Evolutionary conservation across 768 basidiomycete genomes (phyloP), one percentile per base, ranked within the genome.

Genomic region (Glaciozyma antarctica): DNA sequence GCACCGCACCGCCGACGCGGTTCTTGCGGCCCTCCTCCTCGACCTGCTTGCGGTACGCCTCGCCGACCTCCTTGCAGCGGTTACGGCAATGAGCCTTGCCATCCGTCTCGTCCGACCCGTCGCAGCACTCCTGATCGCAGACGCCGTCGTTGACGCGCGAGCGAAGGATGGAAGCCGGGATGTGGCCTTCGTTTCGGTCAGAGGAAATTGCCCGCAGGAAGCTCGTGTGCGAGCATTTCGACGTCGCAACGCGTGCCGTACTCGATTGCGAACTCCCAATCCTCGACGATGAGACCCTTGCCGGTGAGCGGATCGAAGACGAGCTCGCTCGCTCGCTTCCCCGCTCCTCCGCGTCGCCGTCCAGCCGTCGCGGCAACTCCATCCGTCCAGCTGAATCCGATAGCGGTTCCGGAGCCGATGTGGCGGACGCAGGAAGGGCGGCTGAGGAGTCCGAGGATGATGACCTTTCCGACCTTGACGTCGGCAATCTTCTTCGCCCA

Each of bases 61-160:
- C 82, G 2, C 92, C 91, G 52, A 88, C 80, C 73, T 86, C 84
- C 55, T 81, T 80, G 75, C 95, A 99, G 4, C 77, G 78, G 75
- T 95, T 85, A 44, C 81, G 77, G 76, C 95, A 99, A 21, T 86
- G 80, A 16, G 73, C 73, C 47, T 72, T 71, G 22, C 90, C 90
- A 15, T 82, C 77, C 30, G 80, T 81, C 78, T 99, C 95, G 77
- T 99, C 94, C 0, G 91, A 90, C 17, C 94, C 94, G 71, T 99
- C 94, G 73, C 94, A 99, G 73, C 94, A 99, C 74, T 90, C 84
- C 1, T 82, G 81, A 75, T 99, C 94, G 76, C 94, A 99, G 30
- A 97, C 81, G 1, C 94, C 93, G 75, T 99, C 94, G 52, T 84
- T 86, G 17, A 99, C 92, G 70, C 88, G 81, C 43, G 90, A 87